These are phyloP conservation scores for Tulasnella sp. DNA, from an alignment of 768 basidiomycete genomes.

Conservation along the genomic window DNA sequence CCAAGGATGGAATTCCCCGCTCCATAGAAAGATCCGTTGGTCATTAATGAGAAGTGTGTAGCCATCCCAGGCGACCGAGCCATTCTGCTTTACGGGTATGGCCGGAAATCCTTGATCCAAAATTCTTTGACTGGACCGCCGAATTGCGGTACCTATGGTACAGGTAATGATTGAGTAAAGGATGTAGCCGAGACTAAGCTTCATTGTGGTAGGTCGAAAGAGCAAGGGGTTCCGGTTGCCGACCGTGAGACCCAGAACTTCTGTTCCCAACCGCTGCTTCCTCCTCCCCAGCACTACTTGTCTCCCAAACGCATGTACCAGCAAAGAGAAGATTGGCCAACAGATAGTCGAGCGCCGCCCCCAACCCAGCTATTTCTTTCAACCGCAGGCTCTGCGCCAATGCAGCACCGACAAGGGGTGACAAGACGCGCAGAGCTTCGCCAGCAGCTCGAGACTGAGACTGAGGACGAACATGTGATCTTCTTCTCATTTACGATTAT, in stretches of 20 bases:
- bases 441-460: conserved; percentile 14
- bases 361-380: not conserved
- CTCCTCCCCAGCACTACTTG: not conserved
- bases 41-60: conserved; percentile 62
- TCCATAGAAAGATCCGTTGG: conserved; percentile 68
- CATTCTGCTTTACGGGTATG: not conserved
- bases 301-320: not conserved
- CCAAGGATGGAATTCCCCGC: conserved; percentile 78
- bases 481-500: not conserved
- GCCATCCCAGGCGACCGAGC: conserved; percentile 47
- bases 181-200: not conserved
- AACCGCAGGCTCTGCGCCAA: not conserved
- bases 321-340: not conserved
- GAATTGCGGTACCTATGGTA: not conserved
- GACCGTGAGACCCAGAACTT: not conserved
- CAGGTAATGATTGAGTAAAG: not conserved
- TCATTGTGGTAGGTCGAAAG: not conserved
- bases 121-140: not conserved
- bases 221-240: not conserved
- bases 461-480: conserved; percentile 14
- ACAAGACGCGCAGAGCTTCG: not conserved
- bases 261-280: not conserved
- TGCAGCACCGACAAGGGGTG: not conserved
- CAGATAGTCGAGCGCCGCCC: not conserved
- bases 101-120: not conserved